Conservation (phyloP, 2,329 filamentous ascomycete species). For the Aspergillus jensenii region DNA sequence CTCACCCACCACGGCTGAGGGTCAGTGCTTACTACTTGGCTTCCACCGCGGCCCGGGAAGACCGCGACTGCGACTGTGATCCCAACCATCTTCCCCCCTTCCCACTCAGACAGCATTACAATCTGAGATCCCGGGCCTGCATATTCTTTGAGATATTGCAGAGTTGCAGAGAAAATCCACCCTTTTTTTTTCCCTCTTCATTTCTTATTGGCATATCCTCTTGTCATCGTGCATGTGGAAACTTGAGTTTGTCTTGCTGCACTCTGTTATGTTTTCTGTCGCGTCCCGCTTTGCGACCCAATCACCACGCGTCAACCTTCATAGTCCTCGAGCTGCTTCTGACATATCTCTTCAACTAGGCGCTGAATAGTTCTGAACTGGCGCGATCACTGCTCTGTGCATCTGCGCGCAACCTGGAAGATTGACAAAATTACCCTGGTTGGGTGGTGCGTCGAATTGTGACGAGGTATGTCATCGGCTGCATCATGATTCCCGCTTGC, state of each 20-base stretch:
- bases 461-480: slow-evolving; percentile 39
- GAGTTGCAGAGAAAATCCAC: slow-evolving; percentile 1
- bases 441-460: slow-evolving; percentile 30
- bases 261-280: slow-evolving; percentile 19
- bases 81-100: not conserved
- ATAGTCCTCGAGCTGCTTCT: slow-evolving; percentile 16
- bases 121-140: slow-evolving; percentile 1
- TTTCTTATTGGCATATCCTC: not conserved
- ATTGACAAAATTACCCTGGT: slow-evolving; percentile 17
- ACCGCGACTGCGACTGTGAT: slow-evolving; percentile 16
- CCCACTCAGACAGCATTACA: slow-evolving; percentile 3
- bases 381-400: slow-evolving; percentile 5
- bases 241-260: slow-evolving; percentile 4
- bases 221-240: not conserved
- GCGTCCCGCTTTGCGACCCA: slow-evolving; percentile 21
- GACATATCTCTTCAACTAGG: slow-evolving; percentile 14
- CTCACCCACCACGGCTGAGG: slow-evolving; percentile 9
- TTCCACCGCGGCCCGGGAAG: slow-evolving; percentile 16
- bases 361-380: slow-evolving; percentile 9
- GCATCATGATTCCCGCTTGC: slow-evolving; percentile 35
- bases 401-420: slow-evolving; percentile 15
- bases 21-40: slow-evolving; percentile 17
- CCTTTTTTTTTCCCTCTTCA: slow-evolving; percentile 8
- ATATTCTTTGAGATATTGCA: slow-evolving; percentile 5
- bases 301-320: slow-evolving; percentile 27